Base-by-base conservation (phyloP, 768 basidiomycete genomes). In the Clitopilus hobsonii region DNA sequence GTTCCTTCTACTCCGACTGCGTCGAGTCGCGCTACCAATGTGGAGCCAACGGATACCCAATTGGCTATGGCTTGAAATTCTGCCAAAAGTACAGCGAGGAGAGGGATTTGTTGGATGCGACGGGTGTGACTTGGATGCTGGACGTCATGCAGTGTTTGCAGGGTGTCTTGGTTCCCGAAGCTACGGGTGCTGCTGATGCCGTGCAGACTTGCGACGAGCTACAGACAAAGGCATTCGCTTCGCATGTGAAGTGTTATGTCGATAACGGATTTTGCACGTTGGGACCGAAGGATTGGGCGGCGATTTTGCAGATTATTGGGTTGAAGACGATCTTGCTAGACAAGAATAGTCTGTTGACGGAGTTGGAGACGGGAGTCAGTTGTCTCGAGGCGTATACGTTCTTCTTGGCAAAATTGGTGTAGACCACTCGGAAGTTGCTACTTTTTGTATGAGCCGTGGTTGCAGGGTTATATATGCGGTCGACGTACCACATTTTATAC, bases 91-190 rank as follows among this genome's bases (percentile, higher is more conserved):
- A 79, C 63, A 61, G 62, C 11, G 59, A 62, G 18, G 52, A 69
- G 11, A 66, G 67, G 11, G 49, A 29, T 16, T 20, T 60, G 45
- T 64, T 80, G 8, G 69, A 69, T 23, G 16, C 63, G 0, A 45
- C 27, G 5, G 78, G 78, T 0, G 69, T 74, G 53, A 63, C 58
- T 32, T 80, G 78, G 78, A 71, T 80, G 69, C 29, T 73, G 32
- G 61, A 67, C 27, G 75, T 74, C 14, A 77, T 80, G 77, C 70
- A 70, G 50, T 80, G 79, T 53, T 69, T 80, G 8, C 78, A 79
- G 55, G 56, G 55, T 0, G 70, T 67, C 2, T 68, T 80, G 22
- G 71, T 79, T 2, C 68, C 68, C 1, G 71, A 75, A 22, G 71
- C 65, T 0, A 53, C 65, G 8, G 62, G 67, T 16, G 56, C 58